These are phyloP conservation scores for Dictyostelium firmibasis DNA, from an alignment of 78 protist genomes.

Conservation along the genomic window DNA sequence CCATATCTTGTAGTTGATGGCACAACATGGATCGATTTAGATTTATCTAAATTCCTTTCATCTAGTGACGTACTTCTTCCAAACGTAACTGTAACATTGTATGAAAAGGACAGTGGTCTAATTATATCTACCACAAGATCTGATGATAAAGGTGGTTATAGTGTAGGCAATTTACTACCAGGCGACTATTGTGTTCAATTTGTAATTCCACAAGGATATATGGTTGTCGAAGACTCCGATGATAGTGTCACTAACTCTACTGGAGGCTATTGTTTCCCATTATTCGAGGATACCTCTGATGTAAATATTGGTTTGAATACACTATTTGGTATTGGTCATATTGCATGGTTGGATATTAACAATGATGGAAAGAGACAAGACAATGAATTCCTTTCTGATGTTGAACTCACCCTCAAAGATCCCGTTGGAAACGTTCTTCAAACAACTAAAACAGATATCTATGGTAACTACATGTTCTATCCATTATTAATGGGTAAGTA, in stretches of 20 bases:
- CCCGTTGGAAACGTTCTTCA: not conserved
- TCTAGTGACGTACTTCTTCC: not conserved
- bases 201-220: not conserved
- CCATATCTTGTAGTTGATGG: slow-evolving; percentile 1
- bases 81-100: not conserved
- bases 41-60: not conserved
- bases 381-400: not conserved
- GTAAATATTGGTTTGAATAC: not conserved
- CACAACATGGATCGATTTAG: slow-evolving; percentile 7
- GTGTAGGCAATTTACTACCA: not conserved
- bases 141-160: not conserved
- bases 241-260: not conserved
- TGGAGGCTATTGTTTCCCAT: slow-evolving; percentile 16
- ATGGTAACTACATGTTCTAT: slow-evolving; percentile 25
- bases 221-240: not conserved
- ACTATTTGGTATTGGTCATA: not conserved
- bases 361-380: not conserved
- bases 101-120: not conserved
- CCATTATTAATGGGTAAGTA: slow-evolving; percentile 12
- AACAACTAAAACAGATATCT: not conserved
- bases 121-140: not conserved
- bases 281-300: not conserved
- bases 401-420: not conserved
- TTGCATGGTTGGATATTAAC: slow-evolving; percentile 9
- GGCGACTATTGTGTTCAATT: slow-evolving; percentile 17